Percentiles rank a stretch among this genome's conserved stretches.
These are phyloP conservation scores for Suillus subaureus DNA, from an alignment of 768 basidiomycete genomes.

Conservation along the genomic window DNA sequence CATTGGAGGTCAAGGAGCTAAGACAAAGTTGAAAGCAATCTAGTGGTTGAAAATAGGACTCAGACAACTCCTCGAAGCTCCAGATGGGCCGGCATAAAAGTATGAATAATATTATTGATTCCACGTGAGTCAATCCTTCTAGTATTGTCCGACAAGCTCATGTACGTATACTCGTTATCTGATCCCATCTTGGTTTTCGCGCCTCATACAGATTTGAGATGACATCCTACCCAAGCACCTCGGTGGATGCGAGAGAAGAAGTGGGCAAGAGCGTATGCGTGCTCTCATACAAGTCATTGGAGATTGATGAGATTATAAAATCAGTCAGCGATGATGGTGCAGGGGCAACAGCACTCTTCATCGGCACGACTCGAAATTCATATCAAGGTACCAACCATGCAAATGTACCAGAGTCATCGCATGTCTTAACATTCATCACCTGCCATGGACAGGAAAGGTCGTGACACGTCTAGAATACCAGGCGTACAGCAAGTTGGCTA, in stretches of 20 bases:
- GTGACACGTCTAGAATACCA: constrained; percentile 82
- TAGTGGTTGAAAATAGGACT: neutral
- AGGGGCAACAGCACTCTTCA: constrained; percentile 76
- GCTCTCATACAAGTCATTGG: constrained; percentile 61
- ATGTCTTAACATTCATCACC: constrained; percentile 16
- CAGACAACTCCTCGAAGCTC: neutral
- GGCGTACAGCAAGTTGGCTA: constrained; percentile 78
- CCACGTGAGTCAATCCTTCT: neutral
- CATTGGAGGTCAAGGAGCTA: neutral
- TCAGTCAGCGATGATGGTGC: constrained; percentile 65
- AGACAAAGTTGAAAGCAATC: neutral
- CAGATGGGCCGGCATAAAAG: neutral
- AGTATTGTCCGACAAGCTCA: neutral
- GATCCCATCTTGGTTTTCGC: neutral
- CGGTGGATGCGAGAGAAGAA: constrained; percentile 27
- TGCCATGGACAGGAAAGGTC: constrained; percentile 51
- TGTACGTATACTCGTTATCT: neutral
- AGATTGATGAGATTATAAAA: constrained; percentile 56
- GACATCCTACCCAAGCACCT: constrained; percentile 25
- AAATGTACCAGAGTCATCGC: constrained; percentile 6
- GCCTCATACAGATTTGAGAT: constrained; percentile 16
- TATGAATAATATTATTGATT: neutral
- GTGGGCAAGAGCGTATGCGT: constrained; percentile 38
- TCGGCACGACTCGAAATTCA: constrained; percentile 85
- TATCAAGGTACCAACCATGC: constrained; percentile 62